phyloP scores from a whole-genome alignment of 345 rosid species.

The Arabidopsis arenosa region DNA sequence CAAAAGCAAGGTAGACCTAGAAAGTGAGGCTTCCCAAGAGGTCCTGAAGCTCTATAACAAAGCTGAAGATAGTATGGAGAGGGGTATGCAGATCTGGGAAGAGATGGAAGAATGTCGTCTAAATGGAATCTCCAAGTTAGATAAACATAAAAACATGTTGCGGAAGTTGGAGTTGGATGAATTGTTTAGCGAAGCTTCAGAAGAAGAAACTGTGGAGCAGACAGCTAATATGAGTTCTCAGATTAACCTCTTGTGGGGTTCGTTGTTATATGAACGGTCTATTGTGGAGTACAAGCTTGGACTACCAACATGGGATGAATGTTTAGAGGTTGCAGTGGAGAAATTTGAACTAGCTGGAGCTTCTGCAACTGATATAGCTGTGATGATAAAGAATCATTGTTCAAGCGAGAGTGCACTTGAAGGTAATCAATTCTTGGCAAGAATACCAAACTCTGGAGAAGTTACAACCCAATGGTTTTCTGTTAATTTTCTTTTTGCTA shows the following conservation, averaged over 20 bases:
- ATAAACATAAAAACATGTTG: constrained; percentile 66
- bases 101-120: constrained; percentile 88
- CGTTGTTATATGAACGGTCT: constrained; percentile 91
- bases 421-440: constrained; percentile 54
- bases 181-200: constrained; percentile 60
- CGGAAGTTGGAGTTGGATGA: constrained; percentile 73
- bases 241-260: constrained; percentile 95
- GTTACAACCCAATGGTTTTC: neutral
- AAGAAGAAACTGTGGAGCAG: constrained; percentile 84
- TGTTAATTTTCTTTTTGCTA: neutral
- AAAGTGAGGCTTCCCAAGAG: constrained; percentile 70
- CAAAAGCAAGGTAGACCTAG: constrained; percentile 67
- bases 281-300: constrained; percentile 88
- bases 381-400: constrained; percentile 97
- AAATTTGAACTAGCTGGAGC: constrained; percentile 99
- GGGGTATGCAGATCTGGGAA: constrained; percentile 98
- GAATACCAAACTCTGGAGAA: neutral
- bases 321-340: constrained; percentile 96
- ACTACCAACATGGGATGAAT: constrained; percentile 97
- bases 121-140: constrained; percentile 84
- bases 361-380: constrained; percentile 92
- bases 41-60: constrained; percentile 89
- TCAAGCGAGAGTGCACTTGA: constrained; percentile 83
- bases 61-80: constrained; percentile 98
- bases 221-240: constrained; percentile 88